Conservation (phyloP, 495 filamentous ascomycete species). For the Penicillium antarcticum region DNA sequence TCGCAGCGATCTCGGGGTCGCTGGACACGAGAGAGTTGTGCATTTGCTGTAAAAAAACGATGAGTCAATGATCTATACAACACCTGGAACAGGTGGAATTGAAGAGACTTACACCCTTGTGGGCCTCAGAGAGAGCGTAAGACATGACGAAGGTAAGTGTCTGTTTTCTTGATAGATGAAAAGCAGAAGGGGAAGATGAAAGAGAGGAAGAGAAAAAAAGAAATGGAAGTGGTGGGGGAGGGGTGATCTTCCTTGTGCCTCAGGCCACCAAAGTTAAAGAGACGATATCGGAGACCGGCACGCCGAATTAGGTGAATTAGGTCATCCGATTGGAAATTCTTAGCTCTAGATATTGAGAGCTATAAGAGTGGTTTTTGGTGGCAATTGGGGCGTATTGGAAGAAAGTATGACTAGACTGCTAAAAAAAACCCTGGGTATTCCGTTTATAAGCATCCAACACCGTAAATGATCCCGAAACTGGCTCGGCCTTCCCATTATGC, state of each 20-base stretch:
- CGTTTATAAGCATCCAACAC: slow-evolving; percentile 15
- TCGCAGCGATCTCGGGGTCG: slow-evolving; percentile 87
- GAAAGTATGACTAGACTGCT: slow-evolving; percentile 5
- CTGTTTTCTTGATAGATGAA: slow-evolving; percentile 15
- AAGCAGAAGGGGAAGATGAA: slow-evolving; percentile 4
- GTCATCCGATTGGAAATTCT: slow-evolving; percentile 7
- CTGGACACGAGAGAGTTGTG: slow-evolving; percentile 78
- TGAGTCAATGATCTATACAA: slow-evolving; percentile 47
- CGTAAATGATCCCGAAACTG: neutral
- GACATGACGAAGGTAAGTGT: slow-evolving; percentile 41
- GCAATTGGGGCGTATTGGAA: neutral
- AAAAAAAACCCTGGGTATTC: slow-evolving; percentile 21
- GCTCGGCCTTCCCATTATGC: neutral
- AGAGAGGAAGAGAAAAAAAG: slow-evolving; percentile 12
- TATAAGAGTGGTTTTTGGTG: neutral
- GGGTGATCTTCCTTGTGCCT: slow-evolving; percentile 22
- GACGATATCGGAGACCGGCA: slow-evolving; percentile 28
- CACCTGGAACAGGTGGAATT: slow-evolving; percentile 4
- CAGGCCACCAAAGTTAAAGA: slow-evolving; percentile 11
- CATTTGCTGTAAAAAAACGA: slow-evolving; percentile 64
- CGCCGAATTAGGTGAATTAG: slow-evolving; percentile 15
- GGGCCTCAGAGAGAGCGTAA: slow-evolving; percentile 85
- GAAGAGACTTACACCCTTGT: slow-evolving; percentile 70
- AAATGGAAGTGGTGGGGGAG: slow-evolving; percentile 21
- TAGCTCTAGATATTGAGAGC: neutral